These are phyloP conservation scores for Fusarium nisikadoi DNA, from an alignment of 2,329 filamentous ascomycete genomes.

Conservation along the genomic window DNA sequence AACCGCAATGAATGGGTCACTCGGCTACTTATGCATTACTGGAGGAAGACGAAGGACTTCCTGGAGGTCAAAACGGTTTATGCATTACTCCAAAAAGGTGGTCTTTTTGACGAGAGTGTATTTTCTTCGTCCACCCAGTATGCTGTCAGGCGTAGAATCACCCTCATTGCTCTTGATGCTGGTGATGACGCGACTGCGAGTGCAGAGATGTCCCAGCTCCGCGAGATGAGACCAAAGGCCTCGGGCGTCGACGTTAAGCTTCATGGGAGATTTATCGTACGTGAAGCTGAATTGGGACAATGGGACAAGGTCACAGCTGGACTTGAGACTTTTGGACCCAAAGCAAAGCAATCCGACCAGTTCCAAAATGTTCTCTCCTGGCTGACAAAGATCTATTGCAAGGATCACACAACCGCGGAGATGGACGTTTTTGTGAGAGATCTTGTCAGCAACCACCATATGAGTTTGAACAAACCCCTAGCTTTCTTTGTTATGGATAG, in stretches of 20 bases:
- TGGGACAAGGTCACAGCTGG: conserved; percentile 42
- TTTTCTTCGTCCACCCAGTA: conserved; percentile 40
- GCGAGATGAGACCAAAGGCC: conserved; percentile 29
- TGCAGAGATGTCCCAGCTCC: conserved; percentile 42
- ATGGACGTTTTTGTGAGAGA: conserved; percentile 46
- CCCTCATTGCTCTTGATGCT: conserved; percentile 42
- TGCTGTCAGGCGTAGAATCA: conserved; percentile 45
- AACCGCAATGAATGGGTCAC: conserved; percentile 35
- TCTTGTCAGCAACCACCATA: conserved; percentile 40
- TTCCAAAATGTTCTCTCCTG: conserved; percentile 44
- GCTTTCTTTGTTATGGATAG: conserved; percentile 47
- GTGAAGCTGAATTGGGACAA: conserved; percentile 43
- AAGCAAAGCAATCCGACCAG: conserved; percentile 26
- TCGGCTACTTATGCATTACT: conserved; percentile 41
- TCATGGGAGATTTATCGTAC: conserved; percentile 43
- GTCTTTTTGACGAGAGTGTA: conserved; percentile 39
- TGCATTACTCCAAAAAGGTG: conserved; percentile 42
- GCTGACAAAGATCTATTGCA: conserved; percentile 50
- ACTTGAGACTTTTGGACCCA: conserved; percentile 38
- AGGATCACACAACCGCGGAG: conserved; percentile 40
- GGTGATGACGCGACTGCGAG: conserved; percentile 43
- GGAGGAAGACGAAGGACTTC: conserved; percentile 42
- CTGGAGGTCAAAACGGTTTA: conserved; percentile 43
- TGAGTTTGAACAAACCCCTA: conserved; percentile 45
- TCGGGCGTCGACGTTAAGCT: conserved; percentile 42